A percentile compares a stretch with the other conserved stretches of the same genome.
phyloP scores from a whole-genome alignment of 371 early-diverging fungal species.

The Umbelopsis sp. region DNA sequence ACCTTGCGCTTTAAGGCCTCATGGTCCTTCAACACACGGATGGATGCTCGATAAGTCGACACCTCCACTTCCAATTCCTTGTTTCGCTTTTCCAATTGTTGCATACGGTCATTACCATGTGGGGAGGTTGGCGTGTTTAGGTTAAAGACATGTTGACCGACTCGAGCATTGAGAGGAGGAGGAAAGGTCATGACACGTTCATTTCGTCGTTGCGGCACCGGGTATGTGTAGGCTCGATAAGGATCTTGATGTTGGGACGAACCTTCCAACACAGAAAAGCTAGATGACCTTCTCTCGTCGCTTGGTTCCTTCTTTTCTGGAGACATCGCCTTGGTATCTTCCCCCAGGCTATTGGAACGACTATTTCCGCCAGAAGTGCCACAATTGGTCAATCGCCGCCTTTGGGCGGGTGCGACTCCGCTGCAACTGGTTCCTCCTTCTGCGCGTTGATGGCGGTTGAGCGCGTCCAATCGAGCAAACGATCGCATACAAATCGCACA shows the following conservation, averaged over 20 bases:
- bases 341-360: background rate
- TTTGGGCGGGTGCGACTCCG: constrained; percentile 22
- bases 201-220: background rate
- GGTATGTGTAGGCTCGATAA: constrained; percentile 16
- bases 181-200: constrained; percentile 6
- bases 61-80: constrained; percentile 8
- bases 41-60: constrained; percentile 10
- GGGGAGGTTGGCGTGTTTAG: background rate
- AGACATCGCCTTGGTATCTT: constrained; percentile 1
- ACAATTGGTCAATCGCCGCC: constrained; percentile 23
- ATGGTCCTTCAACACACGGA: background rate
- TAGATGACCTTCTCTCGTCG: constrained; percentile 4
- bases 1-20: constrained; percentile 26
- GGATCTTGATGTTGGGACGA: background rate
- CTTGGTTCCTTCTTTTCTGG: background rate
- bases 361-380: background rate
- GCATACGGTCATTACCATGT: background rate
- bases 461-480: constrained; percentile 71
- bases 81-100: constrained; percentile 7
- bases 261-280: constrained; percentile 13
- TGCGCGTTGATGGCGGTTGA: constrained; percentile 72
- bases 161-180: background rate
- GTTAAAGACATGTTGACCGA: background rate
- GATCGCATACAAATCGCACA: constrained; percentile 60
- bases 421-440: constrained; percentile 63